Conservation (phyloP, 2,329 filamentous ascomycete genomes). For the Sporothrix protearum region DNA sequence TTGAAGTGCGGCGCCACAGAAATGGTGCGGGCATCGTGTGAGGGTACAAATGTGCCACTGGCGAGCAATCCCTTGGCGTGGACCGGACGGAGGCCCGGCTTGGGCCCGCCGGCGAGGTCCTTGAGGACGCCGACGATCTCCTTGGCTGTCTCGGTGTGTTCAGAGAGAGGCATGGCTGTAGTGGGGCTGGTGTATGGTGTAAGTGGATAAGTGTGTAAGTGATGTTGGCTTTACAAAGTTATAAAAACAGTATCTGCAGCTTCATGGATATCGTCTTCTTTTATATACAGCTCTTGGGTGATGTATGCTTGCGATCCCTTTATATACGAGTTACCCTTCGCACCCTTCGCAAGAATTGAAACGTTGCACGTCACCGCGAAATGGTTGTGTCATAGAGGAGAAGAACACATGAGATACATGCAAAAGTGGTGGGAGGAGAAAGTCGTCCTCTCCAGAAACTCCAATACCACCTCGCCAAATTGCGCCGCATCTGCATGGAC, state of each 20-base stretch:
- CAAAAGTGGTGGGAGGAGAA: neutral
- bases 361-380: neutral
- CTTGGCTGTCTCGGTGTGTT: conserved; percentile 40
- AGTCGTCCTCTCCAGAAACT: neutral
- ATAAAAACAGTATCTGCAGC: neutral
- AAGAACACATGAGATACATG: neutral
- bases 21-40: conserved; percentile 42
- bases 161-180: conserved; percentile 42
- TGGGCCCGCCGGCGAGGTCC: conserved; percentile 38
- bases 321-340: neutral
- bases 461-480: neutral
- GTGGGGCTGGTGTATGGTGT: neutral
- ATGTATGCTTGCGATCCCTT: neutral
- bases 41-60: conserved; percentile 51
- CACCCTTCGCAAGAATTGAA: neutral
- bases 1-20: conserved; percentile 49
- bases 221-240: neutral
- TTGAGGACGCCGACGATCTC: conserved; percentile 39
- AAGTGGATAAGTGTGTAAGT: neutral
- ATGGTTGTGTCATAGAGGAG: neutral
- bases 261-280: neutral
- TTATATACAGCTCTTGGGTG: neutral
- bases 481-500: neutral
- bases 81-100: conserved; percentile 41
- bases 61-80: conserved; percentile 54